Evolutionary conservation across 2,329 filamentous ascomycete species (phyloP).

Genomic region (Colletotrichum sidae): DNA sequence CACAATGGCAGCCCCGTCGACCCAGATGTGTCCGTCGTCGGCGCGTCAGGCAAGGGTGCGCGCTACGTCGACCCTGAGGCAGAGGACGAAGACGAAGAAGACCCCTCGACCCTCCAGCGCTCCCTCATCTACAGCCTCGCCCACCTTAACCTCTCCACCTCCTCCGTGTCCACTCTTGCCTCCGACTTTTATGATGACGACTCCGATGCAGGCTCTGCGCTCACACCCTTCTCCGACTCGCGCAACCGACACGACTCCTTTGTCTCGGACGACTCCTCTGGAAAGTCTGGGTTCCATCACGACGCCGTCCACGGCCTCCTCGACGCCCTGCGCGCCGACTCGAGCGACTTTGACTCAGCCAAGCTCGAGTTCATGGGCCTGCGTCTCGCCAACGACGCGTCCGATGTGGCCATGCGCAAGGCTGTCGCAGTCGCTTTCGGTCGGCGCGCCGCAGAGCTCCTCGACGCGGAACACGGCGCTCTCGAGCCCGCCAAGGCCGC

Average conservation of each 20-base stretch:
- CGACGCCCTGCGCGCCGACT: constrained; percentile 82
- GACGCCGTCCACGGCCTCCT: constrained; percentile 90
- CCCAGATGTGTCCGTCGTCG: constrained; percentile 60
- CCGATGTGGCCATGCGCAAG: constrained; percentile 86
- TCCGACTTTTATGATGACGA: constrained; percentile 76
- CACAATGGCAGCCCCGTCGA: constrained; percentile 50
- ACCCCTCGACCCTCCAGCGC: constrained; percentile 64
- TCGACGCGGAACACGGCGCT: constrained; percentile 60
- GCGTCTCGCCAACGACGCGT: constrained; percentile 91
- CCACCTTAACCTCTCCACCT: constrained; percentile 64
- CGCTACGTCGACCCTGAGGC: constrained; percentile 59
- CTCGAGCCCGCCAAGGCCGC: constrained; percentile 74
- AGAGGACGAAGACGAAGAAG: constrained; percentile 62
- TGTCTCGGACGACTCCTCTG: constrained; percentile 77
- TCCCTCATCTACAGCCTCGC: constrained; percentile 67
- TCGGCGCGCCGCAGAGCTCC: constrained; percentile 80
- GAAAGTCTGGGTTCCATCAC: constrained; percentile 77
- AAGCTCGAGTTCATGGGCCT: constrained; percentile 94
- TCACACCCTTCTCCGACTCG: constrained; percentile 57
- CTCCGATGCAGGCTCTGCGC: constrained; percentile 74
- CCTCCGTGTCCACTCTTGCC: constrained; percentile 69
- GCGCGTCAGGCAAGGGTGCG: constrained; percentile 62
- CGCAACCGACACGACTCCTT: constrained; percentile 77
- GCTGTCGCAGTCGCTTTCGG: constrained; percentile 89
- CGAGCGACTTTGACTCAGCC: constrained; percentile 81